Evolutionary conservation across 2,329 filamentous ascomycete species (phyloP).

Genomic region (Leptoxyphium fumago): DNA sequence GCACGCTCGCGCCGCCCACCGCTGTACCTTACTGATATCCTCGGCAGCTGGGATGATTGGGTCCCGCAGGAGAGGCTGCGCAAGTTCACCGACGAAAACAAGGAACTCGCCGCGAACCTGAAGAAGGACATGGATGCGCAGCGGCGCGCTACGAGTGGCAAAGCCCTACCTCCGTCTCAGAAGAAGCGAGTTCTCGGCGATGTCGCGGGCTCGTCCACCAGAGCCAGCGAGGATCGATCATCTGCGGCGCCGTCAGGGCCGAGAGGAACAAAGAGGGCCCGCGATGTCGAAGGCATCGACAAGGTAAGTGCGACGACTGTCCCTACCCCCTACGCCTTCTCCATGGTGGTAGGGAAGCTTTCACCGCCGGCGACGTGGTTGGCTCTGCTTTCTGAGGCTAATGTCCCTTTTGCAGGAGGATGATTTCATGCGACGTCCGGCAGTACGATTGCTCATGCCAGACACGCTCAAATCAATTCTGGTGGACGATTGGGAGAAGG

Average conservation of each 20-base stretch:
- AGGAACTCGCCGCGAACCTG: slow-evolving; percentile 66
- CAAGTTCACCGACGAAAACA: slow-evolving; percentile 90
- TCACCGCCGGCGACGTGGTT: neutral
- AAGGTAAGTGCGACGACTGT: slow-evolving; percentile 38
- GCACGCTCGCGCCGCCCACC: neutral
- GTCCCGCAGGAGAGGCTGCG: slow-evolving; percentile 84
- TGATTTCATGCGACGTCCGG: slow-evolving; percentile 65
- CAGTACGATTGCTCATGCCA: slow-evolving; percentile 72
- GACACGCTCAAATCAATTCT: slow-evolving; percentile 83
- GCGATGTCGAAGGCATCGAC: slow-evolving; percentile 65
- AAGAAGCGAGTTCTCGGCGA: slow-evolving; percentile 33
- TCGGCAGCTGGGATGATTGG: slow-evolving; percentile 85
- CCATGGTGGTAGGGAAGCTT: neutral
- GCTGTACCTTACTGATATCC: neutral
- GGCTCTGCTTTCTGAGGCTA: neutral
- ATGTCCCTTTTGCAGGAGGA: slow-evolving; percentile 53
- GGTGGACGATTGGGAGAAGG: slow-evolving; percentile 97
- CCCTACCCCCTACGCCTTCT: too few relatives aligned
- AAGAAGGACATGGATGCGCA: slow-evolving; percentile 52
- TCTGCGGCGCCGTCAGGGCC: slow-evolving; percentile 44
- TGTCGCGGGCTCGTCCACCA: slow-evolving; percentile 36
- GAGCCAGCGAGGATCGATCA: slow-evolving; percentile 66
- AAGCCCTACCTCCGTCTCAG: slow-evolving; percentile 24
- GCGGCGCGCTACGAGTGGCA: slow-evolving; percentile 32
- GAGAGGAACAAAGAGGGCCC: slow-evolving; percentile 56